Conservation (phyloP, 2,329 filamentous ascomycete genomes). For the Teratosphaeria destructans region DNA sequence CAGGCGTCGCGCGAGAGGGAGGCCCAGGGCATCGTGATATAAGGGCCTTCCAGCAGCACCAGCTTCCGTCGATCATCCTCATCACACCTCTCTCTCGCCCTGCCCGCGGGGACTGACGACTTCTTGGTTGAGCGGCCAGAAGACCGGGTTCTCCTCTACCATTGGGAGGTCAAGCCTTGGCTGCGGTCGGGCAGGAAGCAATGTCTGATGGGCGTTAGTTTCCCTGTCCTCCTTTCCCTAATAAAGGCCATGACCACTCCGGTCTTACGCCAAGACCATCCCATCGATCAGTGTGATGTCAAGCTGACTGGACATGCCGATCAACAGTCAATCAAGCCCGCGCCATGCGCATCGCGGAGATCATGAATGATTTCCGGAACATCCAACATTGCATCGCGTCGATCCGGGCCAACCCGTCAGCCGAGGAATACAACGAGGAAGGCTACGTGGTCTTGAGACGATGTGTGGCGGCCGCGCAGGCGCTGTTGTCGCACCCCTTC, state of each 20-base stretch:
- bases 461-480: slow-evolving; percentile 45
- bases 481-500: slow-evolving; percentile 45
- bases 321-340: slow-evolving; percentile 51
- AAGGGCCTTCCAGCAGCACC: not conserved
- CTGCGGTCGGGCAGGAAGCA: not conserved
- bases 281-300: not conserved
- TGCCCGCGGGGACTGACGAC: not conserved
- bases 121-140: not conserved
- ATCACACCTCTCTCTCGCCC: not conserved
- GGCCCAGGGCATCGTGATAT: not conserved
- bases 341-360: slow-evolving; percentile 51
- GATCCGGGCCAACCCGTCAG: slow-evolving; percentile 40
- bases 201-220: slow-evolving; percentile 48
- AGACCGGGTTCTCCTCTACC: not conserved
- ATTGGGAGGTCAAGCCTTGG: not conserved
- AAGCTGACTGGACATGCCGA: slow-evolving; percentile 4
- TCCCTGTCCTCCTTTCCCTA: not conserved
- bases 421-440: slow-evolving; percentile 48
- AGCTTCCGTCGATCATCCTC: not conserved
- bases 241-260: not conserved
- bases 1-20: not conserved
- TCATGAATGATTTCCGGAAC: slow-evolving; percentile 55
- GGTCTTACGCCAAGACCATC: not conserved
- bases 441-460: slow-evolving; percentile 49
- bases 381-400: slow-evolving; percentile 49